Conservation (phyloP, 768 basidiomycete species). For the Solioccasus polychromus region DNA sequence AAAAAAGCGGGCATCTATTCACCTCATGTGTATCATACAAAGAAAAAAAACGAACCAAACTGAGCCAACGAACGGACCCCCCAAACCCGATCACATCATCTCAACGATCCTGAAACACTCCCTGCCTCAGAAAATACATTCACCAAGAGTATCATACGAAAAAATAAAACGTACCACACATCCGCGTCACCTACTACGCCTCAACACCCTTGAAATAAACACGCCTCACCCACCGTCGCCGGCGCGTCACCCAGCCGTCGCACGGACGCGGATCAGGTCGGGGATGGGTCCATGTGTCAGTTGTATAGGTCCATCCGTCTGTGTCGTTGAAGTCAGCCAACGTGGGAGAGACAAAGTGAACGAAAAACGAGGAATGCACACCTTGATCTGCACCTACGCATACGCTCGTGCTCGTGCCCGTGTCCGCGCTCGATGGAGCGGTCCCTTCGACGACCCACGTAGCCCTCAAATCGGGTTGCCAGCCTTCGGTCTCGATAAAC, state of each 20-base stretch:
- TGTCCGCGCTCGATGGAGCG: no score
- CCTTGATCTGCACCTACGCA: slow-evolving; percentile 28
- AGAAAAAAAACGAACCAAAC: no score
- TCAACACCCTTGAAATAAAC: slow-evolving; percentile 39
- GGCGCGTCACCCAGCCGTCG: slow-evolving; percentile 54
- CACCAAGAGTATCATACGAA: no score
- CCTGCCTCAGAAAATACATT: no score
- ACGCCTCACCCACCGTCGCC: slow-evolving; percentile 68
- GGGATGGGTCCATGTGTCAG: slow-evolving; percentile 68
- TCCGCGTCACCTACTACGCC: no score
- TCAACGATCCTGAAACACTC: no score
- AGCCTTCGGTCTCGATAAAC: slow-evolving; percentile 75
- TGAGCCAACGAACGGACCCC: no score
- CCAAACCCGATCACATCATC: no score
- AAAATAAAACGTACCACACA: no score
- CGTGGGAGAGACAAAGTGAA: no score
- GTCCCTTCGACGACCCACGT: slow-evolving; percentile 43
- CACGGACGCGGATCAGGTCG: slow-evolving; percentile 36
- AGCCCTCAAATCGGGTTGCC: slow-evolving; percentile 63
- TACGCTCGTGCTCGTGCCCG: slow-evolving; percentile 3
- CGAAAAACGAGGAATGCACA: slow-evolving; percentile 1
- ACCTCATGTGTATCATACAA: no score
- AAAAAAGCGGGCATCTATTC: no score
- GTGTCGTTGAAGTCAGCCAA: neutral
- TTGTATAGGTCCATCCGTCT: slow-evolving; percentile 79